Evolutionary conservation across 306 rosid genomes (phyloP), one percentile per base, ranked within the genome.

Genomic region (Ormosia emarginata): DNA sequence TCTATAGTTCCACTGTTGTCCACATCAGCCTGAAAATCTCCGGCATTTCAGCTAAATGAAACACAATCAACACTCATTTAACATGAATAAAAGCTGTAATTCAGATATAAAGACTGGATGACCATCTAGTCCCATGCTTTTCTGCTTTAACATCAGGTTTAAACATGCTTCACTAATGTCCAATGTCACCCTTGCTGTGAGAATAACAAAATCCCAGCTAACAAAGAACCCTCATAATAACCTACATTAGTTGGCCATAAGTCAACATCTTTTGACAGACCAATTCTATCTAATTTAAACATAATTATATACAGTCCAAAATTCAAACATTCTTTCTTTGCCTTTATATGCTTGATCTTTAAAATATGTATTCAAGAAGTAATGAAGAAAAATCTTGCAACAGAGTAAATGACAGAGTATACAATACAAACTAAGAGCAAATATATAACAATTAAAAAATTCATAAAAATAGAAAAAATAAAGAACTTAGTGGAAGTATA

Each of bases 1-100:
- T 94, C 98, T 75, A 94, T 94, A 34, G 98, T 94, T 66, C 98
- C 98, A 82, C 96, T 94, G 75, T 91, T 94, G 87, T 94, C 98
- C 77, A 94, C 94, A 82, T 94, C 98, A 86, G 98, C 98, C 98
- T 94, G 92, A 76, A 80, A 88, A 79, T 83, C 66, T 40, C 82
- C 72, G 81, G 47, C 76, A 76, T 81, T 81, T 91, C 34, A 84
- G 92, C 59, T 43, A 40, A 33, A 78, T 17, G 52, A 39, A 71
- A 77, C 67, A 82, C 32, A 15, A 77, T 57, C 33, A 65, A 55
- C 47, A 34, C 55, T 52, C 59, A 65, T 64, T 71, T 76, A 13
- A 75, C 75, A 83, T 52, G 64, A 71, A 81, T 63, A 47, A 46
- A 77, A 8, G 67, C 7, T 46, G 72, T 15, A 2, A 18, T 40